Evolutionary conservation across 768 basidiomycete species (phyloP).

Genomic region (Ramaria sp.): DNA sequence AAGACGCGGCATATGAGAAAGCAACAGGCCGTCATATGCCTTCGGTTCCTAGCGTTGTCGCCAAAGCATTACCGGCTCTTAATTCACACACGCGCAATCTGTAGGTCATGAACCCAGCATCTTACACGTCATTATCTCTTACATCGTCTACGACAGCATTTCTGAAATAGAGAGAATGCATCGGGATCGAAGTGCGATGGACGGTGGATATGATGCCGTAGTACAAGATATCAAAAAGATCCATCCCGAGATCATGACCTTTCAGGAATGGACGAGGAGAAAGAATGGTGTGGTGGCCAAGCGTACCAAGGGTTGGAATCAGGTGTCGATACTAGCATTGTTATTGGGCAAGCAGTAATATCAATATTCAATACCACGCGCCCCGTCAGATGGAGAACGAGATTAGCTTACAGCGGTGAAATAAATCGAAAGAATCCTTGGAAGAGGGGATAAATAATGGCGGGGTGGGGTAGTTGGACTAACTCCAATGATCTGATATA

Average conservation of each 20-base stretch:
- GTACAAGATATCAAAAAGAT: constrained; percentile 14
- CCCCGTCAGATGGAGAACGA: too few relatives aligned
- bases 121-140: neutral
- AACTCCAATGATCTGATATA: too few relatives aligned
- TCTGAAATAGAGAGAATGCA: constrained; percentile 21
- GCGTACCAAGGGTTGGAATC: neutral
- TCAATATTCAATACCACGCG: too few relatives aligned
- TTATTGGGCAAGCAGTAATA: neutral
- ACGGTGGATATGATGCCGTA: constrained; percentile 12
- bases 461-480: too few relatives aligned
- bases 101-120: constrained; percentile 14
- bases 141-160: constrained; percentile 14
- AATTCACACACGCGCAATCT: constrained; percentile 22
- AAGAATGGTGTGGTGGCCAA: neutral
- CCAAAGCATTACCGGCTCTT: constrained; percentile 17
- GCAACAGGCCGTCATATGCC: constrained; percentile 16
- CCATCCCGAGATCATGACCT: constrained; percentile 21
- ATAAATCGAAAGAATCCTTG: too few relatives aligned
- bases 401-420: too few relatives aligned
- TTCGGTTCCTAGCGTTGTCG: constrained; percentile 20
- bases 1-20: constrained; percentile 18
- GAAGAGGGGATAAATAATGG: too few relatives aligned
- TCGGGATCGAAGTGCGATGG: constrained; percentile 14
- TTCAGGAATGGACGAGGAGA: constrained; percentile 20
- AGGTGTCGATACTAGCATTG: neutral